Conservation (phyloP, 1,284 basidiomycete species). For the Sporisorium exsertum region DNA sequence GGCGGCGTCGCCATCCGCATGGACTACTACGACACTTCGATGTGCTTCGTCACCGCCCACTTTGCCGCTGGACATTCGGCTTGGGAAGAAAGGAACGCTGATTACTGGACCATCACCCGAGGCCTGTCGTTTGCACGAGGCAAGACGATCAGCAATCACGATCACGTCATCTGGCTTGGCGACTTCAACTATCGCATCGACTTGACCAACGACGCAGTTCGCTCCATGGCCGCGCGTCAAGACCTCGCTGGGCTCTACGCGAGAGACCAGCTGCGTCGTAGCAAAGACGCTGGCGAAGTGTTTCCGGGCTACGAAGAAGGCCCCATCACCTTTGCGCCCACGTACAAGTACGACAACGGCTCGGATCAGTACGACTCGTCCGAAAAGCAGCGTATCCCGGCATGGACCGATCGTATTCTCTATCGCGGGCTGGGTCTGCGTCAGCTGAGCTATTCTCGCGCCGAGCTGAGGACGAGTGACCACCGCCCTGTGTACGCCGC, state of each 20-base stretch:
- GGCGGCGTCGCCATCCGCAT: conserved; percentile 89
- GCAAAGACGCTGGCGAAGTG: conserved; percentile 69
- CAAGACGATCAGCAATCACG: conserved; percentile 86
- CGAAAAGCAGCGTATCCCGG: conserved; percentile 94
- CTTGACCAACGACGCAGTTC: conserved; percentile 82
- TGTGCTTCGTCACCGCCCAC: conserved; percentile 96
- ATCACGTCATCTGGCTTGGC: conserved; percentile 89
- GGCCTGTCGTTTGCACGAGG: conserved; percentile 89
- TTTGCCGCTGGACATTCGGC: conserved; percentile 92
- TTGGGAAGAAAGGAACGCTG: conserved; percentile 88
- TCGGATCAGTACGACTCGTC: conserved; percentile 90
- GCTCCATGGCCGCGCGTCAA: conserved; percentile 71
- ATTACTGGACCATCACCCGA: conserved; percentile 86
- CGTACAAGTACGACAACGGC: conserved; percentile 83
- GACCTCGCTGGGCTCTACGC: conserved; percentile 81
- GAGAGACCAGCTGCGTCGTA: conserved; percentile 74
- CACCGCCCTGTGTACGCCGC: conserved; percentile 93
- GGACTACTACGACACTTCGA: conserved; percentile 86
- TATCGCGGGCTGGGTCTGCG: conserved; percentile 73
- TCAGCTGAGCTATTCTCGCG: conserved; percentile 73
- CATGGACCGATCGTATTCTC: conserved; percentile 84
- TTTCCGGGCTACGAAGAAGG: conserved; percentile 91
- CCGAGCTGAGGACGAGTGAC: conserved; percentile 88
- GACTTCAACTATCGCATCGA: conserved; percentile 95
- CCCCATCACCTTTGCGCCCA: conserved; percentile 85